These are phyloP conservation scores for Blastobotrys terrestris DNA, from an alignment of 805 yeast genomes.

Conservation along the genomic window DNA sequence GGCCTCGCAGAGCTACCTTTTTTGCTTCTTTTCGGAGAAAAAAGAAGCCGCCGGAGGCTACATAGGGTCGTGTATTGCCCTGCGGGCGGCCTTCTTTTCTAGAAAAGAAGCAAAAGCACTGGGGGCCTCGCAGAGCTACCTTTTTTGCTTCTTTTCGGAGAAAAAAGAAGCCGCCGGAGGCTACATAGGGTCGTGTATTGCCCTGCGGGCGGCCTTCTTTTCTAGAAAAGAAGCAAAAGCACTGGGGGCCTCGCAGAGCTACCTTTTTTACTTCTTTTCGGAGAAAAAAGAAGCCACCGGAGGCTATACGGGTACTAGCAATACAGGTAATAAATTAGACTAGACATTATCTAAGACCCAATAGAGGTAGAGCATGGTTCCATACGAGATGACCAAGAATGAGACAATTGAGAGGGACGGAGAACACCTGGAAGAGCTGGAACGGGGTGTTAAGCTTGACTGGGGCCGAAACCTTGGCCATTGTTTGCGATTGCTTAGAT, in stretches of 20 bases:
- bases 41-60: no score
- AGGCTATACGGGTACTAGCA: no score
- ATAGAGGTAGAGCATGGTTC: slow-evolving; percentile 6
- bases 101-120: no score
- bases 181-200: no score
- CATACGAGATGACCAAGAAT: slow-evolving; percentile 19
- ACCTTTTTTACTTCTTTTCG: background rate
- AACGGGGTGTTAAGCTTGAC: slow-evolving; percentile 21
- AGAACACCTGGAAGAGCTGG: slow-evolving; percentile 31
- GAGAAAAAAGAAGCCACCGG: no score
- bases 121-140: background rate
- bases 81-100: no score
- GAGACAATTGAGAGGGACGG: slow-evolving; percentile 27
- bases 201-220: background rate
- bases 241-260: background rate
- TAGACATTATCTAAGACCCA: background rate
- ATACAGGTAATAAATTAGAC: no score
- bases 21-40: no score
- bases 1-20: no score
- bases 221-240: background rate
- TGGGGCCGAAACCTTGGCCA: slow-evolving; percentile 16
- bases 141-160: background rate
- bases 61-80: no score
- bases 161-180: background rate
- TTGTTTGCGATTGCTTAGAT: slow-evolving; percentile 27